These are phyloP conservation scores for Amanita muscaria DNA, from an alignment of 768 basidiomycete genomes.

Conservation along the genomic window DNA sequence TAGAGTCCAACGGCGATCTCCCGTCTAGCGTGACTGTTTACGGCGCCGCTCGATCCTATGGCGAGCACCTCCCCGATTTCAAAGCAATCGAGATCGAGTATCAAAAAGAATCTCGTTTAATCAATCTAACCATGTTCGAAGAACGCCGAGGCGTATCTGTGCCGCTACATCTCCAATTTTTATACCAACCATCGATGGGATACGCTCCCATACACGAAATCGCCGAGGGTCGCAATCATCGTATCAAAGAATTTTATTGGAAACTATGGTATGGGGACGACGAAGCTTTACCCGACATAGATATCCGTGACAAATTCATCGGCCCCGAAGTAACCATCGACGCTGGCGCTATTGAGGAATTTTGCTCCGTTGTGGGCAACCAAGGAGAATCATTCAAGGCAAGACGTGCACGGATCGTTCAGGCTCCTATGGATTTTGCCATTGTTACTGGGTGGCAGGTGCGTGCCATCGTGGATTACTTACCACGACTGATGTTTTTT, in stretches of 20 bases:
- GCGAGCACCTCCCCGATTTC: conserved; percentile 63
- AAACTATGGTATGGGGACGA: conserved; percentile 93
- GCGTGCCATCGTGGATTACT: conserved; percentile 17
- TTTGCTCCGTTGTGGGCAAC: conserved; percentile 92
- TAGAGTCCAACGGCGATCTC: conserved; percentile 36
- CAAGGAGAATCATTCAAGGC: conserved; percentile 86
- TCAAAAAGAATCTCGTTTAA: conserved; percentile 39
- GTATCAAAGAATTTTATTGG: conserved; percentile 99
- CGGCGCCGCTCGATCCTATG: conserved; percentile 76
- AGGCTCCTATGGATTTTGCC: conserved; percentile 97
- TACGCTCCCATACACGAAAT: conserved; percentile 92
- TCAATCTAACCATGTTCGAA: conserved; percentile 73
- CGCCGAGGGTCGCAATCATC: conserved; percentile 68
- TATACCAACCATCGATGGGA: conserved; percentile 81
- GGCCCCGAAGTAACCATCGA: conserved; percentile 82
- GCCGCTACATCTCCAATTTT: conserved; percentile 74
- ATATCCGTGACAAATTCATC: conserved; percentile 73
- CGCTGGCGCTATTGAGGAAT: conserved; percentile 69
- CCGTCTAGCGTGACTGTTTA: conserved; percentile 58
- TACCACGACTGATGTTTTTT: conserved; percentile 6
- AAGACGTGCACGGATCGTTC: conserved; percentile 55
- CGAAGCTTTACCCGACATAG: conserved; percentile 65
- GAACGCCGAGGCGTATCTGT: conserved; percentile 71
- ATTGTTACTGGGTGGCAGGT: conserved; percentile 99
- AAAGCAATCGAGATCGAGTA: conserved; percentile 76